phyloP scores from a whole-genome alignment of 148 eudicot genomes.

The Salicornia ramosissima region DNA sequence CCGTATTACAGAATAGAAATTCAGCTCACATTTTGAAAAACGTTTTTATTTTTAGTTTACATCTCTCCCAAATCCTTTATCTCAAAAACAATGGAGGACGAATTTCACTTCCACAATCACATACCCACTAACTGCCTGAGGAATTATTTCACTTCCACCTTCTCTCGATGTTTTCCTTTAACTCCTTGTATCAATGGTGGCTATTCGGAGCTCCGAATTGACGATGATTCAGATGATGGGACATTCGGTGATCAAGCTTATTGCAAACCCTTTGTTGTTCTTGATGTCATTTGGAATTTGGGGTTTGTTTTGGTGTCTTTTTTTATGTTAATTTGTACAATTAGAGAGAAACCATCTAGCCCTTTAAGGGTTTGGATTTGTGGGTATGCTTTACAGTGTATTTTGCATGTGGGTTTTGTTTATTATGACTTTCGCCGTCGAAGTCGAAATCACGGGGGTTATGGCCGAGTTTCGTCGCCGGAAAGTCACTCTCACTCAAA shows the following conservation, averaged over 20 bases:
- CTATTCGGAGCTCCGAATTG: conserved; percentile 23
- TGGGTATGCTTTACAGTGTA: conserved; percentile 60
- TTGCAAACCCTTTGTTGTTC: conserved; percentile 47
- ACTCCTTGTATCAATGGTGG: conserved; percentile 24
- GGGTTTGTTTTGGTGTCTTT: conserved; percentile 52
- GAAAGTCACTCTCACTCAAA: conserved; percentile 20
- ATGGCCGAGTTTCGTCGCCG: conserved; percentile 11
- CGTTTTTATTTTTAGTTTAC: no score
- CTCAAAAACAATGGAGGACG: conserved; percentile 14
- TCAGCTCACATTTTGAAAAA: no score
- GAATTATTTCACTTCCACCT: conserved; percentile 21
- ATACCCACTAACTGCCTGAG: conserved; percentile 25
- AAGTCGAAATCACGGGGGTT: conserved; percentile 24
- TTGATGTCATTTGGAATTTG: conserved; percentile 63
- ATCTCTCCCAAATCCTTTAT: no score
- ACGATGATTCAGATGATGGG: conserved; percentile 28
- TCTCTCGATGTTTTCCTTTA: conserved; percentile 21
- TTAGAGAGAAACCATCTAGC: conserved; percentile 43
- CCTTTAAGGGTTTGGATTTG: conserved; percentile 64
- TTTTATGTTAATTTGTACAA: conserved; percentile 36
- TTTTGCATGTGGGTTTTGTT: conserved; percentile 56
- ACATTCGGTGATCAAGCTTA: conserved; percentile 22
- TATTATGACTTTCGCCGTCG: conserved; percentile 40
- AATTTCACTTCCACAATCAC: conserved; percentile 5
- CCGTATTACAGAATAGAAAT: no score